phyloP scores from a whole-genome alignment of 2,329 filamentous ascomycete genomes.

The Microcera coccophila region DNA sequence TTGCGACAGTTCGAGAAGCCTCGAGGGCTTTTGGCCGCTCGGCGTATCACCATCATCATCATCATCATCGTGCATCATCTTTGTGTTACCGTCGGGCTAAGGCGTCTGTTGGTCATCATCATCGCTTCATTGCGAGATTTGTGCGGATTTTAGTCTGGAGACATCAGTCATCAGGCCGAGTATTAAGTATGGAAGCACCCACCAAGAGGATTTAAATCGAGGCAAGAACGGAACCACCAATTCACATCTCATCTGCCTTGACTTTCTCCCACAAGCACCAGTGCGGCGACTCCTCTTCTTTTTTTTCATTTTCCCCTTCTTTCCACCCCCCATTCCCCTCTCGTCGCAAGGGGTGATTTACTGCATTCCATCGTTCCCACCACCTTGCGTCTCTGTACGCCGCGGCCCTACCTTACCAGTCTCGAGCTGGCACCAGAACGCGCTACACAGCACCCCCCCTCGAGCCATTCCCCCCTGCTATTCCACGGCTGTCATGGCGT shows the following conservation, averaged over 20 bases:
- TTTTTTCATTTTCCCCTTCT: not conserved
- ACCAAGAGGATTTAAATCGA: slow-evolving; percentile 4
- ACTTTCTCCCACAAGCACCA: too few species aligned
- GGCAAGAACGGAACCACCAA: slow-evolving; percentile 7
- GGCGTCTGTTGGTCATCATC: too few species aligned
- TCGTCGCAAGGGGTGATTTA: not conserved
- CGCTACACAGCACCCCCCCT: slow-evolving; percentile 1
- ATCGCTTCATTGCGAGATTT: slow-evolving; percentile 29
- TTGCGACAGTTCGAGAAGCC: too few species aligned
- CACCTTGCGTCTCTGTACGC: too few species aligned
- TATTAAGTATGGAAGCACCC: slow-evolving; percentile 14
- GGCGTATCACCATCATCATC: too few species aligned
- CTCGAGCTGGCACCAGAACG: not conserved
- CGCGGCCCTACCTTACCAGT: not conserved
- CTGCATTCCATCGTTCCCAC: not conserved
- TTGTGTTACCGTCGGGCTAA: too few species aligned
- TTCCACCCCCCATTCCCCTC: not conserved
- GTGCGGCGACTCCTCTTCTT: too few species aligned
- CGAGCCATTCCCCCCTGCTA: not conserved
- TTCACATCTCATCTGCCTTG: too few species aligned
- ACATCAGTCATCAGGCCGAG: not conserved
- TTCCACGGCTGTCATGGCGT: slow-evolving; percentile 24
- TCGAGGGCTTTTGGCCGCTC: too few species aligned
- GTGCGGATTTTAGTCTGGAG: slow-evolving; percentile 31
- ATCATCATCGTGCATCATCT: too few species aligned